A percentile compares a stretch with the other conserved stretches of the same genome.
These are phyloP conservation scores for Blepharisma japonicum DNA, from an alignment of 73 alveolate genomes.

Conservation along the genomic window DNA sequence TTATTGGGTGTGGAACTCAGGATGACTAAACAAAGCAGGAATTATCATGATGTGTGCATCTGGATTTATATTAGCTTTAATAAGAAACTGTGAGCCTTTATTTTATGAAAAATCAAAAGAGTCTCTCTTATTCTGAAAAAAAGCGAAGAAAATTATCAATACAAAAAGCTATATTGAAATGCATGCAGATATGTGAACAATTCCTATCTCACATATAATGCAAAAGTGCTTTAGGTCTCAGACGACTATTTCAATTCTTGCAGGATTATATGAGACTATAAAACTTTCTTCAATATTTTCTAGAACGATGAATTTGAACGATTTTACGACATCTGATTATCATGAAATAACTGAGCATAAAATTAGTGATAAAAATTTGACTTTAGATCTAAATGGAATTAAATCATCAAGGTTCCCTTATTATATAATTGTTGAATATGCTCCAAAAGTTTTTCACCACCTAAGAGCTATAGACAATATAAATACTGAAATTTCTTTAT, in stretches of 20 bases:
- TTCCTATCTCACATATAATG: constrained; percentile 11
- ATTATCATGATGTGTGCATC: background rate
- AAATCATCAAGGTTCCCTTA: background rate
- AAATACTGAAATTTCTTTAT: constrained; percentile 45
- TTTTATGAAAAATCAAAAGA: constrained; percentile 21
- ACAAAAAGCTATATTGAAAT: background rate
- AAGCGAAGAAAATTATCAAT: background rate
- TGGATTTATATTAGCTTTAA: constrained; percentile 8
- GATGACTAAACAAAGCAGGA: background rate
- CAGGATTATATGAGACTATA: background rate
- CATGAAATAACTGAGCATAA: too few relatives aligned
- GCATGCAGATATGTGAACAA: background rate
- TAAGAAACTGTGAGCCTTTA: constrained; percentile 12
- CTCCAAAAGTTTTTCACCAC: constrained; percentile 57
- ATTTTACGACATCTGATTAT: too few relatives aligned
- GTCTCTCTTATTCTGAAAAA: background rate
- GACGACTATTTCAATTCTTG: background rate
- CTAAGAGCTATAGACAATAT: constrained; percentile 50
- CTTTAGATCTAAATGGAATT: too few relatives aligned
- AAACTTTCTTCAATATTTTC: background rate
- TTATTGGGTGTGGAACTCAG: background rate
- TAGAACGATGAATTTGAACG: too few relatives aligned
- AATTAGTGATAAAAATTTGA: too few relatives aligned
- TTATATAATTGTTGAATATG: constrained; percentile 32
- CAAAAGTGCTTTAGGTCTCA: background rate